Evolutionary conservation across 78 protist genomes (phyloP), one percentile per base, ranked within the genome.

Genomic region (Dictyostelium citrinum): DNA sequence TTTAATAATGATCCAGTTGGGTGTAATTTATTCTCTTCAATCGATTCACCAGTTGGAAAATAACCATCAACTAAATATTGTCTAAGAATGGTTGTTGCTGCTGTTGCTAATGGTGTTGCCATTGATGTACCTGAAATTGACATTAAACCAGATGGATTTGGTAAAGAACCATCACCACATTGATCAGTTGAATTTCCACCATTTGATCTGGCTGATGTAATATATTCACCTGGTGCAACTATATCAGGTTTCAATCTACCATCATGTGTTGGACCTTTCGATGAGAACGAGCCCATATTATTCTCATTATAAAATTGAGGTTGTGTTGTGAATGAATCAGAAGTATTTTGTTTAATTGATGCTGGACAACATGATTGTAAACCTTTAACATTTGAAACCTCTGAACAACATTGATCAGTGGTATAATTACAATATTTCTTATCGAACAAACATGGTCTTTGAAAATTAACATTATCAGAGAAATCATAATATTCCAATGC

Each of bases 101-200:
- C 97, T 2, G 98, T 96, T 17, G 72, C 91, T 10, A 82, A 41
- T 41, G 98, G 98, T 37, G 96, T 90, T 20, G 98, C 96, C 98
- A 97, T 97, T 14, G 97, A 95, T 49, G 98, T 97, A 61, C 98
- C 98, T 11, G 31, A 51, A 39, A 90, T 41, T 55, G 85, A 12
- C 27, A 83, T 22, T 17, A 95, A 51, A 64, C 64, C 46, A 33
- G 61, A 61, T 8, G 22, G 9, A 14, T 75, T 16, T 64, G 51
- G 83, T 17, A 70, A 12, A 4, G 77, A 29, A 55, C 83, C 90
- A 5, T 71, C 72, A 84, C 82, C 85, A 81, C 90, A 79, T 82
- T 90, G 90, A 64, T 70, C 43, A 10, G 90, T 35, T 46, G 74
- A 1, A 33, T 37, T n/a, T 9, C 3, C 29, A 72, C 91, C 95